Evolutionary conservation across 306 rosid genomes (phyloP).

Genomic region (Vigna unguiculata): DNA sequence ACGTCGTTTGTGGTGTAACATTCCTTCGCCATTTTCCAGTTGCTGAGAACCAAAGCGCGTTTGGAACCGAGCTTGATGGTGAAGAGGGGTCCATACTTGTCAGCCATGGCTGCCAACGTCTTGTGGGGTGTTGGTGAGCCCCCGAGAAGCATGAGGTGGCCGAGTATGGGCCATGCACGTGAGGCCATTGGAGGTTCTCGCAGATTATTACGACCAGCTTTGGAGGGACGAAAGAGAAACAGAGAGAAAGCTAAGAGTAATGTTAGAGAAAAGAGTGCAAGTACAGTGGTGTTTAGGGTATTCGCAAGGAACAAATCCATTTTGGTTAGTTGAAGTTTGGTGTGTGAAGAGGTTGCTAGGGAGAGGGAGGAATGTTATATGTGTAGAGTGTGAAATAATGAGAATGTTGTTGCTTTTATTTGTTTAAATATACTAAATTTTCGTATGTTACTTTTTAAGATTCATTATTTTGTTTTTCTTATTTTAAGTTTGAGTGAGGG

Average conservation of each 20-base stretch:
- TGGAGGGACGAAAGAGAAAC: constrained; percentile 2
- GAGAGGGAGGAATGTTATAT: background rate
- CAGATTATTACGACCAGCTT: background rate
- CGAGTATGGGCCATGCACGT: constrained; percentile 52
- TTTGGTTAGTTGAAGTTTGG: background rate
- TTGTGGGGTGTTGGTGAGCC: constrained; percentile 29
- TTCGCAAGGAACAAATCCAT: constrained; percentile 31
- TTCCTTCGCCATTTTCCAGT: constrained; percentile 48
- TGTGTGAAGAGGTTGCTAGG: background rate
- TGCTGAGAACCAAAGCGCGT: constrained; percentile 41
- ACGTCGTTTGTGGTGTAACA: constrained; percentile 46
- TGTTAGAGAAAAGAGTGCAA: constrained; percentile 24
- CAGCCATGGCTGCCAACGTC: constrained; percentile 39
- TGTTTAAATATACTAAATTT: too few relatives aligned
- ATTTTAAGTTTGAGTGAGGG: too few relatives aligned
- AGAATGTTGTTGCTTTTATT: too few relatives aligned
- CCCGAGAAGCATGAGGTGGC: constrained; percentile 39
- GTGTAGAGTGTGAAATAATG: too few relatives aligned
- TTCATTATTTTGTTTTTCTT: too few relatives aligned
- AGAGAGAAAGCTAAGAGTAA: background rate
- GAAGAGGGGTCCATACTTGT: constrained; percentile 51
- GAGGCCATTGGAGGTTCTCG: constrained; percentile 41
- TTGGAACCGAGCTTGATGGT: constrained; percentile 36
- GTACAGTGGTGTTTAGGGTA: constrained; percentile 6
- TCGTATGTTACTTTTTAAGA: too few relatives aligned